Evolutionary conservation across 2,329 filamentous ascomycete genomes (phyloP).

Genomic region (Tolypocladium pustulatum): DNA sequence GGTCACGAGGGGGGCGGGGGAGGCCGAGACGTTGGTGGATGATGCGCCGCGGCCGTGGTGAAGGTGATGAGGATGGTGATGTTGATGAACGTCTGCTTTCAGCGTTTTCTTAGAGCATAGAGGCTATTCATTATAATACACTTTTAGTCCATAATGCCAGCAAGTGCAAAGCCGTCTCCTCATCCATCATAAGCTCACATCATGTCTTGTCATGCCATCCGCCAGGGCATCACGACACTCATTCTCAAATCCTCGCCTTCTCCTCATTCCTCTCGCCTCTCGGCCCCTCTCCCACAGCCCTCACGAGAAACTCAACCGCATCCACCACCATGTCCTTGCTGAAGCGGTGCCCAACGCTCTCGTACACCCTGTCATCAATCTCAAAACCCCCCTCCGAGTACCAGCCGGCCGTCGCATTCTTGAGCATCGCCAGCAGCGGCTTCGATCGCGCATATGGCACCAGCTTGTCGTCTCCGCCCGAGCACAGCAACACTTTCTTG

Average conservation of each 20-base stretch:
- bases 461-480: conserved; percentile 57
- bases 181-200: neutral
- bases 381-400: conserved; percentile 45
- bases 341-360: conserved; percentile 60
- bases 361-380: conserved; percentile 57
- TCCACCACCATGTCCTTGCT: conserved; percentile 55
- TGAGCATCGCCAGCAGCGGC: conserved; percentile 52
- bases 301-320: conserved; percentile 51
- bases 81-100: neutral
- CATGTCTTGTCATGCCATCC: no score
- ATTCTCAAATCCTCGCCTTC: conserved; percentile 14
- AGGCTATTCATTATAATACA: neutral
- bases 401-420: conserved; percentile 40
- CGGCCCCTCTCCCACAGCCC: conserved; percentile 26
- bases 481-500: conserved; percentile 56
- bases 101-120: neutral
- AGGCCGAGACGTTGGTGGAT: conserved; percentile 30
- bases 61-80: neutral
- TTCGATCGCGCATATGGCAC: conserved; percentile 56
- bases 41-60: conserved; percentile 29
- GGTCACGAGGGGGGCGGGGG: conserved; percentile 17
- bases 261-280: conserved; percentile 11
- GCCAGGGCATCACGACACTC: conserved; percentile 2
- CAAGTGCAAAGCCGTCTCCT: neutral
- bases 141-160: neutral